Evolutionary conservation across 116 monocot genomes (phyloP).

Genomic region (Cymodocea nodosa): DNA sequence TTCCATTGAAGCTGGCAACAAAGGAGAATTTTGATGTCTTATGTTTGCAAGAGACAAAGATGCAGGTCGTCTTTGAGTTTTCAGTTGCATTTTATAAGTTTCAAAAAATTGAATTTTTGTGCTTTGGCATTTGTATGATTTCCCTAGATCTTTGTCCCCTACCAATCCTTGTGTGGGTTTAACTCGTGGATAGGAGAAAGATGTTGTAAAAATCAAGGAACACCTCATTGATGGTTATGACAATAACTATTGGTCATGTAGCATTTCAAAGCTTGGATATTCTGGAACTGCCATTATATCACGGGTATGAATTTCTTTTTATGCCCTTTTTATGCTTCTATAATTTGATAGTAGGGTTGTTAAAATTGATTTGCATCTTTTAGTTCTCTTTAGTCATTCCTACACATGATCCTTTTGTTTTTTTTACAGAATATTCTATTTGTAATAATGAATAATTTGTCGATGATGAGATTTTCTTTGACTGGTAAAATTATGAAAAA

Average conservation of each 20-base stretch:
- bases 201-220: slow-evolving; percentile 60
- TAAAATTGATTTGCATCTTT: not conserved
- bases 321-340: not conserved
- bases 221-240: slow-evolving; percentile 73
- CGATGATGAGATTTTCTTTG: too few species aligned
- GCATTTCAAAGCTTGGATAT: slow-evolving; percentile 85
- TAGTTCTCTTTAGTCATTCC: not conserved
- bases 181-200: slow-evolving; percentile 58
- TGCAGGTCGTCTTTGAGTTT: slow-evolving; percentile 41
- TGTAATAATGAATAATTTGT: too few species aligned
- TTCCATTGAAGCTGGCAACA: slow-evolving; percentile 51
- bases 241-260: slow-evolving; percentile 87
- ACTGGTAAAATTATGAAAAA: too few species aligned
- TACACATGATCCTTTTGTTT: too few species aligned
- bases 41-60: slow-evolving; percentile 97
- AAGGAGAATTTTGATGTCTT: slow-evolving; percentile 87
- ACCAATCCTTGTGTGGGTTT: not conserved
- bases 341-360: not conserved
- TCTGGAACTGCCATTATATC: slow-evolving; percentile 94
- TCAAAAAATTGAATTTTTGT: too few species aligned
- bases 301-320: slow-evolving; percentile 32
- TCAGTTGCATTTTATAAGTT: not conserved
- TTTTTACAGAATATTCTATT: too few species aligned
- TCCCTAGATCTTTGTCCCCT: not conserved
- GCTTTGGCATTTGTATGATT: not conserved